These are phyloP conservation scores for Ascochyta lentis DNA, from an alignment of 2,329 filamentous ascomycete genomes.

Conservation along the genomic window DNA sequence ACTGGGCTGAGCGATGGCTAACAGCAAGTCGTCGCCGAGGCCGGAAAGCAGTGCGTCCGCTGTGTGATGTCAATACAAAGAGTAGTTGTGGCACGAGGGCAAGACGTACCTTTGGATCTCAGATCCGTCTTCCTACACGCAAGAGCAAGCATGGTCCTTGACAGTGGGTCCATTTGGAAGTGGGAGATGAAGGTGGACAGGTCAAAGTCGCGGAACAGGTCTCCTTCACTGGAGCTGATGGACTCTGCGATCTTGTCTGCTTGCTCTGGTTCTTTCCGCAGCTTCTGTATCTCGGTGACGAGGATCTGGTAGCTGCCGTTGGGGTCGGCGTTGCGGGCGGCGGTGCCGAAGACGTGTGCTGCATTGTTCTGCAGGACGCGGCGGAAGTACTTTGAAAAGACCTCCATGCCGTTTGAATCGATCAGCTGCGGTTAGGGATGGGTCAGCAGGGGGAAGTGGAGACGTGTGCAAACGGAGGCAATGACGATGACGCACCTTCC, in stretches of 20 bases:
- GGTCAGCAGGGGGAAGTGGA: conserved; percentile 27
- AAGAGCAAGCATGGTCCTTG: conserved; percentile 85
- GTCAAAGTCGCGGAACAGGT: conserved; percentile 95
- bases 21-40: conserved; percentile 78
- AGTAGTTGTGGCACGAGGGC: not conserved
- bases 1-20: conserved; percentile 70
- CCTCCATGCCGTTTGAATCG: conserved; percentile 99
- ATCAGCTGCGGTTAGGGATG: conserved; percentile 68
- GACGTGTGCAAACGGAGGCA: conserved; percentile 10
- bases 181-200: conserved; percentile 95
- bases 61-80: conserved; percentile 50
- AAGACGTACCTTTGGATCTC: conserved; percentile 79
- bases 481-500: conserved; percentile 71
- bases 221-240: conserved; percentile 87
- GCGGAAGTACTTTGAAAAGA: conserved; percentile 94
- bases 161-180: conserved; percentile 88
- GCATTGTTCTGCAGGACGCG: conserved; percentile 92
- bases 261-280: conserved; percentile 80
- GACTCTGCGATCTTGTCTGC: conserved; percentile 91
- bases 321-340: conserved; percentile 74
- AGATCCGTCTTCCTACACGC: conserved; percentile 87
- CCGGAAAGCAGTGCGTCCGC: conserved; percentile 89
- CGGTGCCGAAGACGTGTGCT: conserved; percentile 83
- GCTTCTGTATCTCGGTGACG: conserved; percentile 82
- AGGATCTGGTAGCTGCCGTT: conserved; percentile 85